Base-by-base conservation (phyloP, 768 basidiomycete species). In the Russula emetica region DNA sequence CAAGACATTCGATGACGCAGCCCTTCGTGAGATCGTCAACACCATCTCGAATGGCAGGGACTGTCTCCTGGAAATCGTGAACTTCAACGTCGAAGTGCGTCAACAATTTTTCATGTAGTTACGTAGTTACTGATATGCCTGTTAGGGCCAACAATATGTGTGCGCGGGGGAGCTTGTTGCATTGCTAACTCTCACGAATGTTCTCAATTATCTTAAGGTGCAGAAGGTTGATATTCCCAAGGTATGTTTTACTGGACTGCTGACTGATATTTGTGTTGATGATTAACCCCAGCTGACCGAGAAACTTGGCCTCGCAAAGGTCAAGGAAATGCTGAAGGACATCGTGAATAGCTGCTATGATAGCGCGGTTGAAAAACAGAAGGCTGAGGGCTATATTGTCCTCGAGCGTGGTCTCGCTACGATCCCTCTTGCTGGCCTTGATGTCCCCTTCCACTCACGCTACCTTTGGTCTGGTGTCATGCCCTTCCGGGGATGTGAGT, bases 361-460 rank as follows among this genome's bases (percentile, higher is more conserved):
- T 62, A 83, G 84, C 60, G 90, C 94, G 4, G 78, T 85, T 57
- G 88, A 88, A 61, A 85, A 89, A 70, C 88, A 95, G 73, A 82
- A 84, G 70, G 79, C 82, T 24, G 89, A 94, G 63, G 96, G 95
- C 9, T 85, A 90, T 69, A 92, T 99, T 77, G 89, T 88, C 70
- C 85, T 99, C 57, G 96, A 99, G 70, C 91, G 97, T 70, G 97
- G 97, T 9, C 97, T 94, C 70, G 96, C 96, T 0, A 94, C 94
- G 22, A 95, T 95, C 62, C 94, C 93, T 47, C 82, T 96, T 44
- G 92, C 95, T 44, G 96, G 96, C 66, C 98, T 99, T 70, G 97
- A 98, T 70, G 97, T 99, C 1, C 97, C 97, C 5, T 99, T 99
- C 91, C 97, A 99, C 75, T 98, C 97, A 4, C 90, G 95, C 64